A percentile compares a stretch with the other conserved stretches of the same genome.
Evolutionary conservation across 2,329 filamentous ascomycete genomes (phyloP).

Genomic region (Salinomyces thailandicus): DNA sequence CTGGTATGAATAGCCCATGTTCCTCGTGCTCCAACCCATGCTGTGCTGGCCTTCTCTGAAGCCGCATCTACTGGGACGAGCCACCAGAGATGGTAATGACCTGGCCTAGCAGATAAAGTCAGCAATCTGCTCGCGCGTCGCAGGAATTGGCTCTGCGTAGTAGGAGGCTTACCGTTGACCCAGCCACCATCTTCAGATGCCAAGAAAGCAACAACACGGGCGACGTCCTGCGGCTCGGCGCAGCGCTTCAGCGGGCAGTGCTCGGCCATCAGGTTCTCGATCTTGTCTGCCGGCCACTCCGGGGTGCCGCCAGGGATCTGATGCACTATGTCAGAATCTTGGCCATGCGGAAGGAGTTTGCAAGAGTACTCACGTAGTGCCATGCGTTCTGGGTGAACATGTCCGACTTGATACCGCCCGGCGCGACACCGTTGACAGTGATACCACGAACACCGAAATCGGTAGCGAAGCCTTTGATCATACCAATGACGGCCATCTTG

Average conservation of each 20-base stretch:
- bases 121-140: slow-evolving; percentile 2
- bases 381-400: slow-evolving; percentile 45
- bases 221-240: slow-evolving; percentile 37
- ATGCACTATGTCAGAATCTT: neutral
- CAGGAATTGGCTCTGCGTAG: neutral
- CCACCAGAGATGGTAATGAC: slow-evolving; percentile 35
- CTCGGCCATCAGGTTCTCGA: slow-evolving; percentile 40
- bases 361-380: slow-evolving; percentile 9
- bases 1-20: no score
- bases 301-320: slow-evolving; percentile 37
- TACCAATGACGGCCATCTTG: slow-evolving; percentile 63
- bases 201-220: slow-evolving; percentile 30
- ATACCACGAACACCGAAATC: slow-evolving; percentile 59
- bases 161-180: slow-evolving; percentile 27
- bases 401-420: slow-evolving; percentile 63
- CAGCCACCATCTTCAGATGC: slow-evolving; percentile 29
- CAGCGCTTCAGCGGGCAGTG: slow-evolving; percentile 41
- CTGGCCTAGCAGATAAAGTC: slow-evolving; percentile 22
- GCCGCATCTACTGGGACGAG: slow-evolving; percentile 29
- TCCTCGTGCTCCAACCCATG: no score
- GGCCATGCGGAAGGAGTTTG: neutral
- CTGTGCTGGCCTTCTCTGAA: no score
- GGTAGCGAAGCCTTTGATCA: slow-evolving; percentile 60
- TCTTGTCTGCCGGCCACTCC: slow-evolving; percentile 40
- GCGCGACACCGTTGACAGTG: slow-evolving; percentile 63